Evolutionary conservation across 306 rosid genomes (phyloP).

Genomic region (Astragalus membranaceus): DNA sequence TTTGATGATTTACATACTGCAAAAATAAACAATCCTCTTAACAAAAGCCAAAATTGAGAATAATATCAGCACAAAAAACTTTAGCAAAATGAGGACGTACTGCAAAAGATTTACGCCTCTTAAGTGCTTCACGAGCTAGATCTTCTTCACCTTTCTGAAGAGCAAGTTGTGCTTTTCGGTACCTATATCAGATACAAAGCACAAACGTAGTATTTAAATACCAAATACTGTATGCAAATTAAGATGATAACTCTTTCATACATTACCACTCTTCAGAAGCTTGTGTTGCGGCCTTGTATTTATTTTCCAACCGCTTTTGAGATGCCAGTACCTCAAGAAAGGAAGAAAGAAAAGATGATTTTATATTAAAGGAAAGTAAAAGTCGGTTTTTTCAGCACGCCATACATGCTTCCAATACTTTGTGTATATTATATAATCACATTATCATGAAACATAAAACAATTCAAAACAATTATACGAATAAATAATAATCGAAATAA

Average conservation of each 20-base stretch:
- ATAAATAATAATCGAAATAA: background rate
- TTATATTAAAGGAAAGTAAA: background rate
- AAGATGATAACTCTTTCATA: slow-evolving; percentile 11
- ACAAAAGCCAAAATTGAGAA: slow-evolving; percentile 14
- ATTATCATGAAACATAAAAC: too few relatives aligned
- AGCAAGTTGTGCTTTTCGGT: slow-evolving; percentile 87
- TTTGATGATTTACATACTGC: background rate
- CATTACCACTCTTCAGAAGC: slow-evolving; percentile 97
- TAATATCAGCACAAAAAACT: background rate
- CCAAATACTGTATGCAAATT: background rate
- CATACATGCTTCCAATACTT: background rate
- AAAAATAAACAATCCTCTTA: background rate
- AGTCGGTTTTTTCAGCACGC: background rate
- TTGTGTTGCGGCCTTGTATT: slow-evolving; percentile 77
- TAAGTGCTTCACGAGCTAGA: slow-evolving; percentile 97
- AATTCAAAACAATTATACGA: background rate
- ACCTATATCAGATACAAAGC: slow-evolving; percentile 45
- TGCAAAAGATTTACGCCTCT: slow-evolving; percentile 89
- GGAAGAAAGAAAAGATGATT: background rate
- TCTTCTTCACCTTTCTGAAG: slow-evolving; percentile 89
- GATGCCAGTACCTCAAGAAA: slow-evolving; percentile 80
- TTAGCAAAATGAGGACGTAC: slow-evolving; percentile 36
- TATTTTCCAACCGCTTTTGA: slow-evolving; percentile 86
- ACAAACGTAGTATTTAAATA: slow-evolving; percentile 1
- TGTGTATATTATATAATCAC: background rate